A percentile compares a stretch with the other conserved stretches of the same genome.
phyloP scores from a whole-genome alignment of 1,284 basidiomycete genomes.

The Neonothopanus nambi region DNA sequence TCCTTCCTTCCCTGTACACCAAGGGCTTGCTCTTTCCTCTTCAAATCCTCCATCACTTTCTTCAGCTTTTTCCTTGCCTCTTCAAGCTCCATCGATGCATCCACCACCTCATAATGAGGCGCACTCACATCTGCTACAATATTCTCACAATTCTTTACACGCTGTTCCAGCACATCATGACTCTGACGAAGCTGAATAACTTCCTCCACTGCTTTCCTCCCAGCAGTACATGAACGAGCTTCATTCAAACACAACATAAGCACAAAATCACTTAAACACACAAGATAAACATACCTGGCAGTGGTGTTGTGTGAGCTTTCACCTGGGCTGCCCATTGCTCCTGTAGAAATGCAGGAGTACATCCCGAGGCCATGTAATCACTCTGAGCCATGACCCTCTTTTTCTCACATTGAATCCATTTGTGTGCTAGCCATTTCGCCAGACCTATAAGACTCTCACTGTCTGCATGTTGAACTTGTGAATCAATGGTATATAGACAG shows the following conservation, averaged over 20 bases:
- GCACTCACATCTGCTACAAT: not conserved
- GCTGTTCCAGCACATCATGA: not conserved
- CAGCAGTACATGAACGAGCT: not conserved
- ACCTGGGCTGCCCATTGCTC: slow-evolving; percentile 22
- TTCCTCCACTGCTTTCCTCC: not conserved
- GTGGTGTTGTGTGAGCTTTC: slow-evolving; percentile 16
- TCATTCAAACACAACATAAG: not conserved
- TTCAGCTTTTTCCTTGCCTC: too few species aligned
- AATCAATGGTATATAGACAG: slow-evolving; percentile 25
- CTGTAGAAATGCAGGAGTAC: slow-evolving; percentile 5
- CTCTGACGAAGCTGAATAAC: not conserved
- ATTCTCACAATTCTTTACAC: slow-evolving; percentile 6
- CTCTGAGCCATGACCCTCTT: slow-evolving; percentile 9
- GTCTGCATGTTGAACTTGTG: slow-evolving; percentile 23
- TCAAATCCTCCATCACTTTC: too few species aligned
- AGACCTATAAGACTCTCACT: slow-evolving; percentile 9
- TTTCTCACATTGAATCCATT: slow-evolving; percentile 7
- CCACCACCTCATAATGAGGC: too few species aligned
- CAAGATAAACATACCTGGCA: slow-evolving; percentile 13
- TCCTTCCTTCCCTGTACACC: not conserved
- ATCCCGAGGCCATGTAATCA: not conserved
- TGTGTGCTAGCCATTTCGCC: slow-evolving; percentile 19
- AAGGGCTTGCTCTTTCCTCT: not conserved
- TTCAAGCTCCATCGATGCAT: too few species aligned
- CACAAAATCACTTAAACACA: too few species aligned